Conservation (phyloP, 2,329 filamentous ascomycete species). For the Ophiocordyceps camponoti-rufipedis region DNA sequence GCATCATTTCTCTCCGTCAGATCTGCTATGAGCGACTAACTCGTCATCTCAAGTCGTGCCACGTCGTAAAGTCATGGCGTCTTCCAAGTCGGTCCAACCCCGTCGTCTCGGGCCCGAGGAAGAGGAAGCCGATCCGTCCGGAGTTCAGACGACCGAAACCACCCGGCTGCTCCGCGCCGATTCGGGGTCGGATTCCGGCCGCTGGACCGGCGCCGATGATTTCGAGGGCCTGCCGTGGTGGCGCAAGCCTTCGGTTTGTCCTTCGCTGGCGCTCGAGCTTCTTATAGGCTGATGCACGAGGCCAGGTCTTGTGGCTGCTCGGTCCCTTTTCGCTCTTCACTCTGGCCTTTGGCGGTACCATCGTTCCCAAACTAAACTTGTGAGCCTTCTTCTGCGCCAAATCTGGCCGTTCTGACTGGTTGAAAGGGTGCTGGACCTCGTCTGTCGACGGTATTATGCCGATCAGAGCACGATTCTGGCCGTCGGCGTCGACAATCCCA, state of each 20-base stretch:
- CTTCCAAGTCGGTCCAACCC: no score
- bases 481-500: slow-evolving; percentile 51
- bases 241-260: slow-evolving; percentile 39
- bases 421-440: slow-evolving; percentile 51
- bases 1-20: background rate
- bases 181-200: background rate
- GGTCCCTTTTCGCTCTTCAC: slow-evolving; percentile 67
- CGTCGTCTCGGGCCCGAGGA: background rate
- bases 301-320: slow-evolving; percentile 69
- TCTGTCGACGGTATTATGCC: slow-evolving; percentile 69
- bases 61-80: background rate
- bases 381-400: slow-evolving; percentile 13
- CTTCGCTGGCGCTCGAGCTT: background rate
- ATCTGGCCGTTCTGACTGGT: background rate
- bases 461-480: slow-evolving; percentile 41
- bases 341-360: slow-evolving; percentile 66
- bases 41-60: background rate
- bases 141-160: background rate
- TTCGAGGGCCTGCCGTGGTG: slow-evolving; percentile 45
- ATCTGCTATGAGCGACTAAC: background rate
- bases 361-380: slow-evolving; percentile 77
- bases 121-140: background rate
- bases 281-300: background rate
- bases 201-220: slow-evolving; percentile 34
- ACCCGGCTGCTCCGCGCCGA: slow-evolving; percentile 2